Evolutionary conservation across 129 eudicot species (phyloP).

Genomic region (Helianthus tuberosus): DNA sequence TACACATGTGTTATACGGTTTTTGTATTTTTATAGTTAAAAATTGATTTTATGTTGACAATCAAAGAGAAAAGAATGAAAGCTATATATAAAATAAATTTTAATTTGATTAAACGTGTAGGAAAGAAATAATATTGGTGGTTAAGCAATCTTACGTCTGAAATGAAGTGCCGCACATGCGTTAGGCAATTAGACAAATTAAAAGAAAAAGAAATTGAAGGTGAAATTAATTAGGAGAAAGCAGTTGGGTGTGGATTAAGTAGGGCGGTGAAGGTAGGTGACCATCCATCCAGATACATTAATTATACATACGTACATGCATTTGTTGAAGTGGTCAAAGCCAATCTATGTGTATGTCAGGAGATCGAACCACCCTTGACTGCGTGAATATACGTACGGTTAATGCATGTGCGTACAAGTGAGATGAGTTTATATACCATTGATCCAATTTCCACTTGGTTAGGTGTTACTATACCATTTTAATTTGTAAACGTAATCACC

Average conservation of each 20-base stretch:
- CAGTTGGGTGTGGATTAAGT: constrained; percentile 22
- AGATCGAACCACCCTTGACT: neutral
- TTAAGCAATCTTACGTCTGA: constrained; percentile 17
- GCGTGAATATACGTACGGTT: neutral
- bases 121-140: constrained; percentile 27
- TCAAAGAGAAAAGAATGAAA: neutral
- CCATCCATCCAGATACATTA: constrained; percentile 28
- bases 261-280: constrained; percentile 39
- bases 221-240: constrained; percentile 15
- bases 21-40: no score
- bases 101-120: constrained; percentile 27
- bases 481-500: neutral
- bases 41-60: neutral
- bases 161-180: neutral
- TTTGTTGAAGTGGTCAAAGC: constrained; percentile 10
- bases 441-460: neutral
- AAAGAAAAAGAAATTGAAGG: neutral
- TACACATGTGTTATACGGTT: no score
- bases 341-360: constrained; percentile 1
- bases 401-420: neutral
- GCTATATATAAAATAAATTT: neutral
- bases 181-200: neutral
- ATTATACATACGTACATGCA: constrained; percentile 2
- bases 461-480: neutral
- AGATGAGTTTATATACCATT: neutral